Evolutionary conservation across 768 basidiomycete genomes (phyloP), one percentile per base, ranked within the genome.

Genomic region (Kwoniella pini): DNA sequence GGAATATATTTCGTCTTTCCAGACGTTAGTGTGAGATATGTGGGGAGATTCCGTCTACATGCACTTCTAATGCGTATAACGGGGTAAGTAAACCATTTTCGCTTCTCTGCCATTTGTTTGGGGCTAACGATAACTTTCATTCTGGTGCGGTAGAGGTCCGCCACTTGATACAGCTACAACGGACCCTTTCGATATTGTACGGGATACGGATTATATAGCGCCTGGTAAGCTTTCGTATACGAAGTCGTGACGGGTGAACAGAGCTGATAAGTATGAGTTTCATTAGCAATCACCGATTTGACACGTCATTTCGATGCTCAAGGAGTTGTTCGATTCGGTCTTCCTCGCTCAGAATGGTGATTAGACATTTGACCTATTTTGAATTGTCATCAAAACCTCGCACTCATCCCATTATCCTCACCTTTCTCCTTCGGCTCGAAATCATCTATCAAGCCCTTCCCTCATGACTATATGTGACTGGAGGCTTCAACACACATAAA

Each of bases 1-100:
- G 88, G 91, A n/a, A 81, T 90, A 44, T 93, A 89, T 77, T 93
- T 96, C 70, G 79, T 92, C 54, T 96, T 94, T 71, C 87, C 92
- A 6, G 92, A 96, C 78, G 90, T 90, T 69, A 91, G 90, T 75
- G 85, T 95, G 57, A 84, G 90, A 17, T 84, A 84, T 81, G 82
- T 84, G 24, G 92, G 92, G 7, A 83, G 82, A 17, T 96, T 87
- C 80, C 84, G 85, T 71, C 82, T 94, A 55, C 84, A 86, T 52
- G 83, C 91, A 55, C 86, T 84, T 50, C 82, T 94, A 52, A 81
- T 90, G 77, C 84, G 84, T 72, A 84, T 90, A 70, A 87, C 86
- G 68, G 85, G 84, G 91, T 87, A 81, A 83, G 86, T 67, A 17
- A 12, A 7, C 17, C 30, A 7, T 15, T 17, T 43, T n/a, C 21